These are phyloP conservation scores for Rutstroemia sp. DNA, from an alignment of 2,329 filamentous ascomycete species.

Conservation along the genomic window DNA sequence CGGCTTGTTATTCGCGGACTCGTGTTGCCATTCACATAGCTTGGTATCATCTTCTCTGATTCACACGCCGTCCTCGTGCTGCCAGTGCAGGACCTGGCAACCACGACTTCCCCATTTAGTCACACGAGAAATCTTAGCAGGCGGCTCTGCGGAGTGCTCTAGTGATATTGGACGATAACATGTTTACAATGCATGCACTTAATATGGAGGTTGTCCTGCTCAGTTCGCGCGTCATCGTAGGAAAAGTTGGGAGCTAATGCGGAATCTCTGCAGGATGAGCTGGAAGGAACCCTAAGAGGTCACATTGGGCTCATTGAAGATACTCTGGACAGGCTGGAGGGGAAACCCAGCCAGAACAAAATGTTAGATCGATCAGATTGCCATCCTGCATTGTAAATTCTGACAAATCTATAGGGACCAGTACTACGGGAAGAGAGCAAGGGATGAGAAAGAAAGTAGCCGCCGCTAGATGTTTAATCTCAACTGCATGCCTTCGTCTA, in stretches of 20 bases:
- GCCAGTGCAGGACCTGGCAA: too few species aligned
- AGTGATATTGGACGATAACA: too few species aligned
- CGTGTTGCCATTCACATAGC: too few species aligned
- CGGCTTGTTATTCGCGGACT: too few species aligned
- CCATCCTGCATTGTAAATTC: neutral
- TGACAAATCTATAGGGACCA: slow-evolving; percentile 12
- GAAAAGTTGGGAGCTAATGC: slow-evolving; percentile 1
- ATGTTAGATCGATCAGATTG: slow-evolving; percentile 9
- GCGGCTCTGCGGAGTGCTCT: too few species aligned
- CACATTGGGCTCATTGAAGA: slow-evolving; percentile 21
- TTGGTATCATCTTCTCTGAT: too few species aligned
- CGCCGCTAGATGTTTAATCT: slow-evolving; percentile 5
- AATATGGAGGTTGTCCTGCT: too few species aligned
- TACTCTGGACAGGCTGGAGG: slow-evolving; percentile 15
- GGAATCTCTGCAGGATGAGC: slow-evolving; percentile 12
- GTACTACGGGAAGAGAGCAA: slow-evolving; percentile 15
- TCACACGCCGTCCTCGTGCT: too few species aligned
- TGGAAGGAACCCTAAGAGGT: slow-evolving; percentile 17
- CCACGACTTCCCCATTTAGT: too few species aligned
- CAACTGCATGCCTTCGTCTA: neutral
- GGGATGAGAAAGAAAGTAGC: slow-evolving; percentile 14
- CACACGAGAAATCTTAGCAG: too few species aligned
- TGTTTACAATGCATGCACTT: too few species aligned
- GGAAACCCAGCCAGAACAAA: slow-evolving; percentile 17
- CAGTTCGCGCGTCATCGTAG: neutral